phyloP scores from a whole-genome alignment of 495 filamentous ascomycete species.

The Hypomontagnella submonticulosa region DNA sequence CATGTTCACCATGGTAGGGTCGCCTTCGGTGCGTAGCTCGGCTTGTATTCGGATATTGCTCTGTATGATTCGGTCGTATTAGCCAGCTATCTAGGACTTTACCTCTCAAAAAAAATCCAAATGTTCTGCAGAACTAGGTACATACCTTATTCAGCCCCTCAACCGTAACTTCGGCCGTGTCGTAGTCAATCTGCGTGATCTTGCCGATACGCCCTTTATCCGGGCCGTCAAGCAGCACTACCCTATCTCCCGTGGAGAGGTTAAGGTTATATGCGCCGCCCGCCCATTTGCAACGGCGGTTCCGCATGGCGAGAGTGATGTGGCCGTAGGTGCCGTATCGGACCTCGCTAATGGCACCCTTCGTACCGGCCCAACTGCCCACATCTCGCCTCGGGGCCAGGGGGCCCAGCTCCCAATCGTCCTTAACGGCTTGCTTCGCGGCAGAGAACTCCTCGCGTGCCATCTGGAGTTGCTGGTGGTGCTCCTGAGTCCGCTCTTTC shows the following conservation, averaged over 20 bases:
- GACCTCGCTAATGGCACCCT: constrained; percentile 61
- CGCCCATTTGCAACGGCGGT: constrained; percentile 54
- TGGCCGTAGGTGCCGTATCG: constrained; percentile 38
- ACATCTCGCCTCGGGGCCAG: constrained; percentile 78
- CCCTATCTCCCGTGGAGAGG: constrained; percentile 76
- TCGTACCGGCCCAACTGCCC: constrained; percentile 50
- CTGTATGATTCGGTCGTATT: constrained; percentile 13
- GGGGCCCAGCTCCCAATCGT: constrained; percentile 81
- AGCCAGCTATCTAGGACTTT: neutral
- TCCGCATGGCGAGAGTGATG: constrained; percentile 45
- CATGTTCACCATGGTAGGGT: constrained; percentile 14
- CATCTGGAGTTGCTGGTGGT: neutral
- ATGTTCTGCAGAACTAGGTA: too few species aligned
- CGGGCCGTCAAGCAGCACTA: constrained; percentile 77
- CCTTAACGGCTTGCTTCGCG: constrained; percentile 54
- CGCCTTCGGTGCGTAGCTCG: neutral
- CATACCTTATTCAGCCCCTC: constrained; percentile 74
- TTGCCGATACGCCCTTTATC: constrained; percentile 84
- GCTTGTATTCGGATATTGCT: constrained; percentile 24
- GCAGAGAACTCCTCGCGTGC: constrained; percentile 35
- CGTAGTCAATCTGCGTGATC: constrained; percentile 67
- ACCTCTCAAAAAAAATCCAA: too few species aligned
- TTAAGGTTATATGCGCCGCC: constrained; percentile 69
- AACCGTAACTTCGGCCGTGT: constrained; percentile 68
- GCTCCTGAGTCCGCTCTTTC: constrained; percentile 40